A percentile compares a stretch with the other conserved stretches of the same genome.
phyloP scores from a whole-genome alignment of 768 basidiomycete genomes.

The Boletus reticulatus region DNA sequence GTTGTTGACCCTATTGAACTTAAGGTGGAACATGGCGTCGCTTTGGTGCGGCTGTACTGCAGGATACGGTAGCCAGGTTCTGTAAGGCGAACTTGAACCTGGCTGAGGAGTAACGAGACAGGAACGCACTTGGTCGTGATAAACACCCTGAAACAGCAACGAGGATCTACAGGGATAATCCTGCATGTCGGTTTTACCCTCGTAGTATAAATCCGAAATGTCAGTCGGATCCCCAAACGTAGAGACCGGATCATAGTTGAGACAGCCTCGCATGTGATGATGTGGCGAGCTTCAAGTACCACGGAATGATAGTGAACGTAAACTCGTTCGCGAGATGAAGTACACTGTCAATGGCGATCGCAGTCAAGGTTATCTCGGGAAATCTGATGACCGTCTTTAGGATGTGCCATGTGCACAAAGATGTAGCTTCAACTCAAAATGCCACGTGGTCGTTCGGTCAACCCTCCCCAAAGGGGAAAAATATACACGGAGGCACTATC shows the following conservation, averaged over 20 bases:
- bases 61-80: constrained; percentile 1
- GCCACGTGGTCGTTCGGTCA: background rate
- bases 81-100: background rate
- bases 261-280: constrained; percentile 13
- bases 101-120: constrained; percentile 12
- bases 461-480: background rate
- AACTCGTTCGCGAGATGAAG: constrained; percentile 20
- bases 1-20: constrained; percentile 10
- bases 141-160: constrained; percentile 17
- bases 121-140: constrained; percentile 17
- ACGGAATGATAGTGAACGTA: background rate
- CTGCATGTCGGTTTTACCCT: constrained; percentile 12
- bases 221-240: constrained; percentile 2
- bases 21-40: background rate
- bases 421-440: background rate
- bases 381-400: constrained; percentile 14
- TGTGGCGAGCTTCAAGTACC: constrained; percentile 2
- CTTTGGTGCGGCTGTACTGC: background rate
- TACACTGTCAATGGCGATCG: constrained; percentile 3
- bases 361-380: constrained; percentile 11
- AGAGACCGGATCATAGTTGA: constrained; percentile 21
- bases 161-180: constrained; percentile 22
- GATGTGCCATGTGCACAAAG: background rate
- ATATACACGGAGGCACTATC: constrained; percentile 11
- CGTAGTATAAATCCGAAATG: constrained; percentile 17